Base-by-base conservation (phyloP, 345 rosid species). In the Pugionium cornutum region DNA sequence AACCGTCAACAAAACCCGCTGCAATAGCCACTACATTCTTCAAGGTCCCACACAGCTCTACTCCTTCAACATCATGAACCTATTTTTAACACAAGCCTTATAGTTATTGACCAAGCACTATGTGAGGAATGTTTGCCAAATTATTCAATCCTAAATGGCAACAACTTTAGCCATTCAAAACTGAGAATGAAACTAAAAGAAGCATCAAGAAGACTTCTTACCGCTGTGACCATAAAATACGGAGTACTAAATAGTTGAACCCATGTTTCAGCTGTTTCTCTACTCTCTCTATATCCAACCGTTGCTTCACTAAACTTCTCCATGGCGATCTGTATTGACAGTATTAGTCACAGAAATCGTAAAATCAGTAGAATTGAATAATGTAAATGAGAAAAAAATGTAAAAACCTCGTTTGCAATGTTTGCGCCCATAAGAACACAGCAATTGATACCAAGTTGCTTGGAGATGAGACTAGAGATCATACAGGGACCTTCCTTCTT, bases 271-370 rank as follows among this genome's bases (percentile, higher is more conserved):
- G 96, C 95, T 65, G 74, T 81, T 55, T 79, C 90, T 74, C 30
- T 83, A 75, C 77, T 82, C 10, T 71, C 83, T 77, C 89, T 79
- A 69, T 80, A 90, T 44, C 99, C 99, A 62, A 94, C 89, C 10
- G 97, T 94, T 5, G 97, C 99, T 82, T 94, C 99, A 39, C 99
- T 94, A 65, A 94, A 86, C 72, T 90, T 85, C 81, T 85, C 97
- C 67, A 78, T 81, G 2, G 97, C 96, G 72, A 94, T 94, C 97
- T 90, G 76, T 75, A 57, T 72, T 35, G 11, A 1, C 53, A 36
- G 18, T 36, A 35, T 49, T 25, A 68, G 55, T 29, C 48, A 48
- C 50, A 61, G 4, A 41, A 50, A 42, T 66, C 6, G 39, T 29
- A 45, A 45, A 25, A 5, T 2, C 26, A 46, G 2, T 36, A 9